phyloP scores from a whole-genome alignment of 441 rosid genomes.

The Corymbia calophylla region DNA sequence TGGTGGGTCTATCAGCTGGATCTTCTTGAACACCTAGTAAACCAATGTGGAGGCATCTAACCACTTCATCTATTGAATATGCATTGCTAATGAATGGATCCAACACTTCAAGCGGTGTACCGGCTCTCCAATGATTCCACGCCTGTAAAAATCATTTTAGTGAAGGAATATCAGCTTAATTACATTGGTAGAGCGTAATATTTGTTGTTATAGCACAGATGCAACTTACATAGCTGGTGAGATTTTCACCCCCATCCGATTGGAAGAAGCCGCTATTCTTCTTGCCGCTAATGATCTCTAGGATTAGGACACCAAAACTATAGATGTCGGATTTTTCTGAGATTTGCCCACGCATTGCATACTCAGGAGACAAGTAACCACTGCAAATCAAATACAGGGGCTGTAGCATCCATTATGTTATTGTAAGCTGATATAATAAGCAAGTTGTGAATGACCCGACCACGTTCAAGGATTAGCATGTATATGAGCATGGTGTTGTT shows the following conservation, averaged over 20 bases:
- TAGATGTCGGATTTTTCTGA: not conserved
- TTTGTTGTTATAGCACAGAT: too few species aligned
- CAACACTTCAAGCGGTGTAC: not conserved
- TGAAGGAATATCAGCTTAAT: not conserved
- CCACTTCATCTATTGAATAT: not conserved
- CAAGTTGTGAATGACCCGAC: not conserved
- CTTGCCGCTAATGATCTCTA: not conserved
- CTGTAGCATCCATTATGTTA: not conserved
- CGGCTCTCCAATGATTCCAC: not conserved
- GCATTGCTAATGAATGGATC: not conserved
- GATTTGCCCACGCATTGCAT: not conserved
- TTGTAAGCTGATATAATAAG: not conserved
- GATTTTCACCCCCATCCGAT: not conserved
- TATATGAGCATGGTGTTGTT: not conserved
- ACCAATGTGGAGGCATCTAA: not conserved
- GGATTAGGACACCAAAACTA: not conserved
- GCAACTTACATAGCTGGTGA: not conserved
- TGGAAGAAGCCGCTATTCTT: not conserved
- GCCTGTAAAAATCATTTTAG: not conserved
- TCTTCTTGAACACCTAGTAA: not conserved
- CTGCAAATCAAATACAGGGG: not conserved
- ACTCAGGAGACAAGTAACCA: not conserved
- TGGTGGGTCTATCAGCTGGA: not conserved
- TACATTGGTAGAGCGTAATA: not conserved
- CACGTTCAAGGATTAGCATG: not conserved